Evolutionary conservation across 2,329 filamentous ascomycete species (phyloP).

Genomic region (Colletotrichum siamense): DNA sequence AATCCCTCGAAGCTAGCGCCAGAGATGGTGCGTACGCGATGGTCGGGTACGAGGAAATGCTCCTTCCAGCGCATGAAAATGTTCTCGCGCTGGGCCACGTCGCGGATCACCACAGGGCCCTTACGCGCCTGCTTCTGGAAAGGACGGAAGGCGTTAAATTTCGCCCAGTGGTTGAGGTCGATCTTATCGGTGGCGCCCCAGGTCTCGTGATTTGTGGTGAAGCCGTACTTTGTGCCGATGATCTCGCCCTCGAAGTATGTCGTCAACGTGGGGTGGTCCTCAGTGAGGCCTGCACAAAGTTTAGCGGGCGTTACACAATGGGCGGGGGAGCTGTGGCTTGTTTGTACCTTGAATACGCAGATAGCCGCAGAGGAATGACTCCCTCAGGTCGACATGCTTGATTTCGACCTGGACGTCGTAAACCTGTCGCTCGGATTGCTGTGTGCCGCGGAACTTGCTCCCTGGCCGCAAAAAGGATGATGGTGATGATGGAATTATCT

Average conservation of each 20-base stretch:
- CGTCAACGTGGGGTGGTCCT: constrained; percentile 95
- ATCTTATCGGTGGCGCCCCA: constrained; percentile 95
- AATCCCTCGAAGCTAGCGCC: constrained; percentile 98
- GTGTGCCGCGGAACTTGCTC: constrained; percentile 87
- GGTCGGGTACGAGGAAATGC: constrained; percentile 94
- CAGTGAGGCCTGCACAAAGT: constrained; percentile 74
- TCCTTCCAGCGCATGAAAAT: constrained; percentile 99
- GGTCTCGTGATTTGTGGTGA: constrained; percentile 84
- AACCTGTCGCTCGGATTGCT: constrained; percentile 89
- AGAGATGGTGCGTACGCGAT: constrained; percentile 86
- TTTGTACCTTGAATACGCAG: constrained; percentile 86
- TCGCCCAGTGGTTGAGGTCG: constrained; percentile 90
- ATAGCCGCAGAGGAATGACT: constrained; percentile 95
- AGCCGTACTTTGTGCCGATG: constrained; percentile 93
- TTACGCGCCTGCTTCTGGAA: constrained; percentile 66
- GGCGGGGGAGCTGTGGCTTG: constrained; percentile 11
- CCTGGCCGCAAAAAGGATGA: constrained; percentile 88
- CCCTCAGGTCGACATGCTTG: constrained; percentile 92
- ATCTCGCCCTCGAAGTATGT: constrained; percentile 99
- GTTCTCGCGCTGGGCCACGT: constrained; percentile 81
- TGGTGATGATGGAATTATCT: constrained; percentile 79
- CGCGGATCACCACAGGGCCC: constrained; percentile 63
- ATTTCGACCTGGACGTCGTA: constrained; percentile 98
- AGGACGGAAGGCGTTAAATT: constrained; percentile 86
- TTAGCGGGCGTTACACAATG: constrained; percentile 5